Conservation (phyloP, 345 rosid species). For the Aquilaria malaccensis region DNA sequence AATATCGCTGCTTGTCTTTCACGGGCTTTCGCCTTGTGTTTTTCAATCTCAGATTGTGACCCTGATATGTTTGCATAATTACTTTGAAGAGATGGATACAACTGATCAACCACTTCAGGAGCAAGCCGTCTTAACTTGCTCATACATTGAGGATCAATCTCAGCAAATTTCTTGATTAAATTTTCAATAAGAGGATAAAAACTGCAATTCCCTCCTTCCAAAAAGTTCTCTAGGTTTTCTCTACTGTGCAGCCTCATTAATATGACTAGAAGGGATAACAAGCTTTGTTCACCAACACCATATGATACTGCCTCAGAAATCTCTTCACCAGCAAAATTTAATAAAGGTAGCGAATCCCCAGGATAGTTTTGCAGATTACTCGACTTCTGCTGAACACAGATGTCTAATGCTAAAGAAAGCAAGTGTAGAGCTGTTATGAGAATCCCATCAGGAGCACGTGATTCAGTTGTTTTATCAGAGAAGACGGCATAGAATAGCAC, state of each 20-base stretch:
- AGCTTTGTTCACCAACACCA: slow-evolving; percentile 53
- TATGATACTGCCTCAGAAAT: slow-evolving; percentile 37
- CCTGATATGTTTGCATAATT: slow-evolving; percentile 21
- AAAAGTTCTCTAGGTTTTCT: slow-evolving; percentile 32
- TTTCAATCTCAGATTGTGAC: slow-evolving; percentile 50
- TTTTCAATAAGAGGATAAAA: slow-evolving; percentile 68
- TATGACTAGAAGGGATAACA: slow-evolving; percentile 84
- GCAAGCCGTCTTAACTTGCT: slow-evolving; percentile 61
- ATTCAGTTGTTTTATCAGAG: slow-evolving; percentile 43
- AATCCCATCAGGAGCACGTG: slow-evolving; percentile 75
- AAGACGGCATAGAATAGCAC: slow-evolving; percentile 70
- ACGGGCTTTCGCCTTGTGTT: slow-evolving; percentile 80
- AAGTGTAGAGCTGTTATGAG: slow-evolving; percentile 73
- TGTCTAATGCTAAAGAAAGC: slow-evolving; percentile 69
- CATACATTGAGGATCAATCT: slow-evolving; percentile 60
- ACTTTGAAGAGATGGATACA: slow-evolving; percentile 23
- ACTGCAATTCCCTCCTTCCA: slow-evolving; percentile 61
- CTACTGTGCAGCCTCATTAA: slow-evolving; percentile 60
- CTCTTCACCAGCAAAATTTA: slow-evolving; percentile 62
- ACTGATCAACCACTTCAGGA: slow-evolving; percentile 60
- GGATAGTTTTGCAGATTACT: slow-evolving; percentile 18
- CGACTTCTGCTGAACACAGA: slow-evolving; percentile 49
- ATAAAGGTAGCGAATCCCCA: slow-evolving; percentile 37
- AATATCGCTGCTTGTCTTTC: slow-evolving; percentile 80
- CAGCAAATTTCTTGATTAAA: slow-evolving; percentile 71